Evolutionary conservation across 208 protist species (phyloP), one percentile per base, ranked within the genome.

Genomic region (Trypanosoma scelopori): DNA sequence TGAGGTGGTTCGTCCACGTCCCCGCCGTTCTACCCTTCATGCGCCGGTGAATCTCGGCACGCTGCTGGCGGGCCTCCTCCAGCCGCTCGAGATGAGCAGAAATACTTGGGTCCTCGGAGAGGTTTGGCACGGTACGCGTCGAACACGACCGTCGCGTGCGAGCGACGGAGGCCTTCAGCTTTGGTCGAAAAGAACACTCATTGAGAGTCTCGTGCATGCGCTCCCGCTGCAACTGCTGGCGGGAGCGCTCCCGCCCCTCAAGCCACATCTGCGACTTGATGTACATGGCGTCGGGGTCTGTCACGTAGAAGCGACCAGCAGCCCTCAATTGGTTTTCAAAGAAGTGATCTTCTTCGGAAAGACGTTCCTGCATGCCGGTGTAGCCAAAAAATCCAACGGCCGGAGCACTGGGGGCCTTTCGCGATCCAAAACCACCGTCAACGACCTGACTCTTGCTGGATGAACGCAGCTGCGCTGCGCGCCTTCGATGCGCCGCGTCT

Each of bases 201-300:
- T 35, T 48, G 18, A 70, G n/a, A 39, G 43, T 20, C 39, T 71
- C 52, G 18, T 51, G 68, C 65, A 67, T 67, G 59, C 71, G 57
- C 56, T 78, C 76, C 3, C 52, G 55, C 3, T 74, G 55, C 53
- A 71, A 25, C 25, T 61, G 58, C 43, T 73, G 69, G 2, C 55
- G 65, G 11, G 66, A 47, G 28, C 75, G 65, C 7, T 78, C 55
- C 1, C 74, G 62, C 0, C 67, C 64, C 64, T 65, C 63, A 4
- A 68, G 58, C 85, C 85, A 92, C 20, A 61, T 51, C 65, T 85
- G 59, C 18, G 79, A 81, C 59, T 82, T 84, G 60, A 70, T 57
- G 68, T 89, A 89, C 79, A 87, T 79, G 18, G 71, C 76, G 30
- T 87, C 78, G 1, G 82, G 68, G 12, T 59, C 46, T 7, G 55